These are phyloP conservation scores for Kwoniella dejecticola DNA, from an alignment of 768 basidiomycete species.

Conservation along the genomic window DNA sequence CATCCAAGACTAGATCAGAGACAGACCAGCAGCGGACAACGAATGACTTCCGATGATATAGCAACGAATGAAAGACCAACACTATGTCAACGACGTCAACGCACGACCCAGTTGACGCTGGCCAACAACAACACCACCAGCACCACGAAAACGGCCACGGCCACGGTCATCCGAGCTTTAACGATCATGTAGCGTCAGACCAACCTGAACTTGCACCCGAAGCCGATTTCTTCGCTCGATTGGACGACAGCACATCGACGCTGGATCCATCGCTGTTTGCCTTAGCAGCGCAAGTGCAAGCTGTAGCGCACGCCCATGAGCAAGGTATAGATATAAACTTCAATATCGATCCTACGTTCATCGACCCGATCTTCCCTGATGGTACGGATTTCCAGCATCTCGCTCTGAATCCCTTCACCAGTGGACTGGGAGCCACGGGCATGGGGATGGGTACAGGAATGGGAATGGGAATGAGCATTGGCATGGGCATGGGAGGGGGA, in stretches of 20 bases:
- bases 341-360: constrained; percentile 12
- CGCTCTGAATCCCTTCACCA: not conserved
- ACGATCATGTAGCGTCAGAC: not conserved
- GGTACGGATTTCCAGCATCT: too few species aligned
- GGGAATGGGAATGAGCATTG: too few species aligned
- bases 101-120: not conserved
- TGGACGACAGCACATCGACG: not conserved
- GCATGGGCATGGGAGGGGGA: not conserved
- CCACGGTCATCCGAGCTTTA: constrained; percentile 1
- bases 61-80: not conserved
- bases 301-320: constrained; percentile 15
- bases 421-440: too few species aligned
- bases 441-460: not conserved
- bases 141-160: not conserved
- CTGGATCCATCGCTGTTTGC: constrained; percentile 14
- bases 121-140: too few species aligned
- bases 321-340: constrained; percentile 23
- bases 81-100: not conserved
- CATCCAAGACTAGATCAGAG: too few species aligned
- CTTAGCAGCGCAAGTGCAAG: constrained; percentile 18
- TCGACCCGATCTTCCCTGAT: constrained; percentile 1
- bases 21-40: not conserved
- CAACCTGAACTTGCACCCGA: not conserved
- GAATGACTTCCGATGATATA: not conserved
- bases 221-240: not conserved